Evolutionary conservation across 2,329 filamentous ascomycete species (phyloP).

Genomic region (Calonectria pauciramosa): DNA sequence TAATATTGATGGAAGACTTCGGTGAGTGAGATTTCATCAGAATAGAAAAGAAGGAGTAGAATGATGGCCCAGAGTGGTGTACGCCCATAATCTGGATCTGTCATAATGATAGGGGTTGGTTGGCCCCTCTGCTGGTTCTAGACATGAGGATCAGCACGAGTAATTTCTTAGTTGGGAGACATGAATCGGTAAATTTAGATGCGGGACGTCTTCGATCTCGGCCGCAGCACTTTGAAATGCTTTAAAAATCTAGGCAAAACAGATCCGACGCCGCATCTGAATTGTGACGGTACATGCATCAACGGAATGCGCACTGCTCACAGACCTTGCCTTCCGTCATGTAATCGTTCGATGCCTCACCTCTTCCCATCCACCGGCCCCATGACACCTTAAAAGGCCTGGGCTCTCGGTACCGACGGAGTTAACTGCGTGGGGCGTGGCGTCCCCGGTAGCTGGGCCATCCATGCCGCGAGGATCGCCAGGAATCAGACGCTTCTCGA

Average conservation of each 20-base stretch:
- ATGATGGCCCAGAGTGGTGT: not conserved
- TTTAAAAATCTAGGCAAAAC: not conserved
- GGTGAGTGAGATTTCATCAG: not conserved
- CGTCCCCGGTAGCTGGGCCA: not conserved
- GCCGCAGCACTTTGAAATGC: not conserved
- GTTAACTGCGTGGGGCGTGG: not conserved
- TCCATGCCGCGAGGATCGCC: not conserved
- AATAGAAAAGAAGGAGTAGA: not conserved
- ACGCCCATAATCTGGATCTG: no score
- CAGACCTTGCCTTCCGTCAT: not conserved
- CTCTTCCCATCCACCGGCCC: not conserved
- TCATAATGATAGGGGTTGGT: not conserved
- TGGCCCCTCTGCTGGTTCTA: not conserved
- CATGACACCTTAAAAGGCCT: not conserved
- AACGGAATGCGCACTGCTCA: not conserved
- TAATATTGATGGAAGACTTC: no score
- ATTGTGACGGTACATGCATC: not conserved
- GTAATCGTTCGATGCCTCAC: not conserved
- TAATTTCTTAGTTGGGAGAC: not conserved
- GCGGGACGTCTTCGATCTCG: not conserved
- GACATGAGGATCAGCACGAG: not conserved
- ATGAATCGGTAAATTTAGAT: not conserved
- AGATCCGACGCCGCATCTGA: not conserved
- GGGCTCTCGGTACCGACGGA: not conserved
- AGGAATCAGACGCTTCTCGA: not conserved